Base-by-base conservation (phyloP, 140 eudicot species). In the Anethum foeniculum region DNA sequence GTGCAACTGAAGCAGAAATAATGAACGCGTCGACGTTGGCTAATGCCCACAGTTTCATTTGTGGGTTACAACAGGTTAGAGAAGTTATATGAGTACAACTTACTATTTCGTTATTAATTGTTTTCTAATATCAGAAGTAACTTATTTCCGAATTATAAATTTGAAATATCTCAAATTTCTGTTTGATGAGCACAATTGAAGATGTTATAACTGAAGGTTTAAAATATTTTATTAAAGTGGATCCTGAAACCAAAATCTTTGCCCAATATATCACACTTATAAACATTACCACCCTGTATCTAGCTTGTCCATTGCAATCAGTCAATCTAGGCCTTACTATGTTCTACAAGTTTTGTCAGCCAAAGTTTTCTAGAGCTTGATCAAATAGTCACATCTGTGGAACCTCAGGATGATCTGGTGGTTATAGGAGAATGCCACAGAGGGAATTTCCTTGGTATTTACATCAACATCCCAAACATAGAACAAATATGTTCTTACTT, bases 21-120 rank as follows among this genome's bases (percentile, higher is more conserved):
- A 54, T 78, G n/a, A 65, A 27, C 3, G 81, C 73, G 16, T 39
- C 81, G 3, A 60, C n/a, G 11, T 58, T 78, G 34, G 81, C 81
- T 54, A 78, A 78, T 60, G 81, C 81, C 41, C 83, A 80, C 78
- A 30, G 18, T 74, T 80, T 67, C 83, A 80, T 67, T 47, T 41
- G 52, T 69, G 78, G 83, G 5, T 71, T 80, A 80, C 83, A 71
- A 71, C 83, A 71, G 68, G 83, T 71, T 27, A 75, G 56, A 74
- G 32, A 27, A 80, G 71, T 23, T 76, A 76, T 18, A 23, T 7
- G 30, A 51, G 68, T 38, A 30, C 34, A 38, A 28, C 1, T 47
- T 67, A 39, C 19, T 44, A 25, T 19, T 5, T 80, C 18, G 6
- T 80, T 11, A 21, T 18, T 7, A 38, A 71, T 21, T 21, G 4